A percentile compares a stretch with the other conserved stretches of the same genome.
Evolutionary conservation across 2,329 filamentous ascomycete species (phyloP).

Genomic region (Verticillium dahliae): DNA sequence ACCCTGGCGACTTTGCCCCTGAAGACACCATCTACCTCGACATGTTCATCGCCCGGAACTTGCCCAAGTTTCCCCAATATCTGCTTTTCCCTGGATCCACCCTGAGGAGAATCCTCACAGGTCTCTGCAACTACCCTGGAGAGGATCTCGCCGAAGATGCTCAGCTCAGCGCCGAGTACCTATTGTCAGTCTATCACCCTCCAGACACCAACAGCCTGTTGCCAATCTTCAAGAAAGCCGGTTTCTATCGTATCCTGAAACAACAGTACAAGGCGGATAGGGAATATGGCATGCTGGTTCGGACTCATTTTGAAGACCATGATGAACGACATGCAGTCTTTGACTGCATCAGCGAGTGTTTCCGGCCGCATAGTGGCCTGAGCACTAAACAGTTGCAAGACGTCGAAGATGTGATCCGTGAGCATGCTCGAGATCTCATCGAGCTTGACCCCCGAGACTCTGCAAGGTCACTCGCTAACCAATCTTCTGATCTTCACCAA

Average conservation of each 20-base stretch:
- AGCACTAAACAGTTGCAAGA: slow-evolving; percentile 65
- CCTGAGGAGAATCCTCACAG: slow-evolving; percentile 71
- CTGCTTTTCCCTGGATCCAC: slow-evolving; percentile 83
- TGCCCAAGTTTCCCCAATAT: slow-evolving; percentile 96
- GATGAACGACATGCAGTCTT: slow-evolving; percentile 73
- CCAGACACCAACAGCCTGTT: slow-evolving; percentile 72
- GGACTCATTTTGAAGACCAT: slow-evolving; percentile 78
- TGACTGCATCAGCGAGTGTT: slow-evolving; percentile 67
- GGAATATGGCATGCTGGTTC: slow-evolving; percentile 70
- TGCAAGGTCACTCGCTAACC: slow-evolving; percentile 56
- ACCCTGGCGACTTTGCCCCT: slow-evolving; percentile 62
- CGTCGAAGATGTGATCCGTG: slow-evolving; percentile 59
- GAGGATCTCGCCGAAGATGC: slow-evolving; percentile 83
- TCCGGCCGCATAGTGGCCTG: slow-evolving; percentile 58
- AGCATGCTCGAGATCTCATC: slow-evolving; percentile 60
- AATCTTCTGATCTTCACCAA: slow-evolving; percentile 60
- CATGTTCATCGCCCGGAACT: slow-evolving; percentile 95
- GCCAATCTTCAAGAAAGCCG: slow-evolving; percentile 68
- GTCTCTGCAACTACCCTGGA: slow-evolving; percentile 79
- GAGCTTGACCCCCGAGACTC: slow-evolving; percentile 59
- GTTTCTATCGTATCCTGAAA: slow-evolving; percentile 89
- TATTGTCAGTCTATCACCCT: slow-evolving; percentile 89
- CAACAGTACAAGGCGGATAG: slow-evolving; percentile 75
- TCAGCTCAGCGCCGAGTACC: slow-evolving; percentile 92
- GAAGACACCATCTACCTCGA: slow-evolving; percentile 91